Evolutionary conservation across 805 yeast species (phyloP).

Genomic region (Suhomyces sp.): DNA sequence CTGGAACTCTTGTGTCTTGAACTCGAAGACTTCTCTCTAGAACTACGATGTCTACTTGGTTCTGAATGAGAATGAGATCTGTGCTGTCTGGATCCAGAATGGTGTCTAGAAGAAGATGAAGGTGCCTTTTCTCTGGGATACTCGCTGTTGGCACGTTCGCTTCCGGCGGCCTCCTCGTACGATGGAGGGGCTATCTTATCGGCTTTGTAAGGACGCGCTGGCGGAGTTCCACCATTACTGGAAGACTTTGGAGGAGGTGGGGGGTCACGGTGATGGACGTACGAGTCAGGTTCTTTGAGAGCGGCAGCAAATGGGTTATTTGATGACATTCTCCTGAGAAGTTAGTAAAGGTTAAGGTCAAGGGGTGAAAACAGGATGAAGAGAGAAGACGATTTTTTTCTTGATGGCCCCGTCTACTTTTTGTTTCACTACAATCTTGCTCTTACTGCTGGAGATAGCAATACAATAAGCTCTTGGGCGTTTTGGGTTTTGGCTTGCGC

Average conservation of each 20-base stretch:
- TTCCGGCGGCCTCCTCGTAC: slow-evolving; percentile 67
- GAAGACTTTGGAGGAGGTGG: slow-evolving; percentile 32
- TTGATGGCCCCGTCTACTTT: background rate
- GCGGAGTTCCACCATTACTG: slow-evolving; percentile 15
- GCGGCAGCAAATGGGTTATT: slow-evolving; percentile 57
- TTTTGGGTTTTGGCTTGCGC: background rate
- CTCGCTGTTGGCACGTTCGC: slow-evolving; percentile 36
- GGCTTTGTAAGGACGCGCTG: slow-evolving; percentile 16
- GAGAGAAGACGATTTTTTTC: background rate
- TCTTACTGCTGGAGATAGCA: background rate
- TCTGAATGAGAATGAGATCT: slow-evolving; percentile 19
- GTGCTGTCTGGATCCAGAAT: slow-evolving; percentile 18
- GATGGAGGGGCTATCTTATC: slow-evolving; percentile 54
- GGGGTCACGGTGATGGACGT: slow-evolving; percentile 35
- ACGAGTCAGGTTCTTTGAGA: slow-evolving; percentile 35
- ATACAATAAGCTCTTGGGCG: background rate
- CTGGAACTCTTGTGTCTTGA: slow-evolving; percentile 12
- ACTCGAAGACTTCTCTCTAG: slow-evolving; percentile 10
- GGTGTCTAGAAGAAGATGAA: slow-evolving; percentile 14
- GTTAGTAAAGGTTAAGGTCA: background rate
- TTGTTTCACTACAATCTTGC: background rate
- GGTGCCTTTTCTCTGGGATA: slow-evolving; percentile 55
- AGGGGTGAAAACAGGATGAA: background rate
- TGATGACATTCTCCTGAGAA: slow-evolving; percentile 32
- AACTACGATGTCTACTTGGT: slow-evolving; percentile 9